Conservation (phyloP, 345 rosid genomes). For the Pelargonium nanum region DNA sequence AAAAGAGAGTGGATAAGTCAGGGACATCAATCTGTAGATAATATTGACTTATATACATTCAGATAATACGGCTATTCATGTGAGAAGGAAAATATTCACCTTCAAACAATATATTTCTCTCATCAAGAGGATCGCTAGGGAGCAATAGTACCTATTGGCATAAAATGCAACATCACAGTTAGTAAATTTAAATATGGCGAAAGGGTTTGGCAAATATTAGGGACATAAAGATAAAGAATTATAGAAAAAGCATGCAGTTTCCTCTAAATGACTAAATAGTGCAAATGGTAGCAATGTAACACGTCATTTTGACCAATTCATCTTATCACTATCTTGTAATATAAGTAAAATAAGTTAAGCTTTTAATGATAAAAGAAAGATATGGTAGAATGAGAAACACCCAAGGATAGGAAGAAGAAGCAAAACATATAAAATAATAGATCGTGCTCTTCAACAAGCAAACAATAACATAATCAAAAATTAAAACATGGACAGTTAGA, state of each 20-base stretch:
- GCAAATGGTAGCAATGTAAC: background rate
- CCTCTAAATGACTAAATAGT: background rate
- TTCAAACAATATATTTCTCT: slow-evolving; percentile 94
- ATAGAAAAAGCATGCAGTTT: background rate
- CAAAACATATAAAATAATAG: background rate
- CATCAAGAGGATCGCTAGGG: slow-evolving; percentile 91
- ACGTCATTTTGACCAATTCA: no score
- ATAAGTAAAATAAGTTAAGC: background rate
- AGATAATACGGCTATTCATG: background rate
- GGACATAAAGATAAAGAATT: background rate
- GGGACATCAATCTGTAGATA: no score
- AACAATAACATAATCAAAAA: background rate
- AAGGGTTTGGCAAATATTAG: background rate
- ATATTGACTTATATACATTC: background rate
- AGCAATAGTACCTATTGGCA: slow-evolving; percentile 53
- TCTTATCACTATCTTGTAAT: background rate
- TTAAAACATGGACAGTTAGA: background rate
- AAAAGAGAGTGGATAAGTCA: background rate
- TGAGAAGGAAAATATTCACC: slow-evolving; percentile 34
- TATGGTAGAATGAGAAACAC: background rate
- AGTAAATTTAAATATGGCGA: background rate
- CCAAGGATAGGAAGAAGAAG: background rate
- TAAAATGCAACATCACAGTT: slow-evolving; percentile 1
- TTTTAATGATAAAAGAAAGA: background rate
- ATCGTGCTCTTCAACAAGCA: background rate